These are phyloP conservation scores for Metarhizium robertsii DNA, from an alignment of 2,329 filamentous ascomycete species.

Conservation along the genomic window DNA sequence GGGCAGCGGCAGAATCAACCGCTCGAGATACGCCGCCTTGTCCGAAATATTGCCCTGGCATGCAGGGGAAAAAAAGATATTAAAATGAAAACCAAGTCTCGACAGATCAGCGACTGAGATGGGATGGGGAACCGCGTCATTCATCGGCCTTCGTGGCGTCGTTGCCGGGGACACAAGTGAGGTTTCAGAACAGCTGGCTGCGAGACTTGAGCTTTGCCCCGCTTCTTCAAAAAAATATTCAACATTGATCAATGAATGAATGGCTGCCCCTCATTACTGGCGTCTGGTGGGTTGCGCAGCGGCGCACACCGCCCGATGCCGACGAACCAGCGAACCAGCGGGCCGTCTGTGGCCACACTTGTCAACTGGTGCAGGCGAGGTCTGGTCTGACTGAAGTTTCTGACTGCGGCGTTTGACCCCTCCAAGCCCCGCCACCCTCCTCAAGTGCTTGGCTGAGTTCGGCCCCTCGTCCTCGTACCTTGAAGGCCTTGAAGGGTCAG, in stretches of 20 bases:
- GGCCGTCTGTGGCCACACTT: background rate
- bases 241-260: too few relatives aligned
- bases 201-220: background rate
- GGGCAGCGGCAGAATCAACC: background rate
- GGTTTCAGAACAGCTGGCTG: too few relatives aligned
- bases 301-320: slow-evolving; percentile 7
- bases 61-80: too few relatives aligned
- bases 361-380: background rate
- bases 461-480: background rate
- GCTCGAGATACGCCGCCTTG: too few relatives aligned
- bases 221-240: background rate
- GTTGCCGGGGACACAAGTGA: too few relatives aligned
- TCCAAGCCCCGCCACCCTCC: slow-evolving; percentile 1
- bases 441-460: background rate
- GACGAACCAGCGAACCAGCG: slow-evolving; percentile 3
- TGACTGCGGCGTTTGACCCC: background rate
- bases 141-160: too few relatives aligned
- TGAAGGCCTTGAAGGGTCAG: background rate
- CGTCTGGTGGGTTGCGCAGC: background rate
- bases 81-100: too few relatives aligned
- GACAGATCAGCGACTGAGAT: too few relatives aligned
- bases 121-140: too few relatives aligned
- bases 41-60: too few relatives aligned
- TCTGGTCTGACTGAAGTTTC: background rate
- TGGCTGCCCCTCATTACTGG: slow-evolving; percentile 4